Conservation (phyloP, 495 filamentous ascomycete genomes). For the Neohortaea acidophila region DNA sequence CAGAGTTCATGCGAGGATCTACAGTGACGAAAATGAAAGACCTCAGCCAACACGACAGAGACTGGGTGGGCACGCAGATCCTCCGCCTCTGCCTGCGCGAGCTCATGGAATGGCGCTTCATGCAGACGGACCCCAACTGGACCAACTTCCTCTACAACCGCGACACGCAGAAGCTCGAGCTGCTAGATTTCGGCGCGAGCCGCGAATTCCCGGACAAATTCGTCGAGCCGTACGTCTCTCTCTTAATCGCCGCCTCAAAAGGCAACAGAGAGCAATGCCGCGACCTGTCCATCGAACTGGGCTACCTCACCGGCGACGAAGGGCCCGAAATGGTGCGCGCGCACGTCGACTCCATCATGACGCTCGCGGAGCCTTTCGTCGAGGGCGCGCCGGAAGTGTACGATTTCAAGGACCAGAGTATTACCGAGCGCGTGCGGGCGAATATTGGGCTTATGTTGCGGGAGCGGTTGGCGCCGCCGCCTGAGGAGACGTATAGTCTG, state of each 20-base stretch:
- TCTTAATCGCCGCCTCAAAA: slow-evolving; percentile 62
- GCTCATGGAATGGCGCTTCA: slow-evolving; percentile 83
- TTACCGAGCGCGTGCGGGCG: slow-evolving; percentile 74
- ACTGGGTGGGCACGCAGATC: slow-evolving; percentile 89
- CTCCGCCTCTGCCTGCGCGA: slow-evolving; percentile 86
- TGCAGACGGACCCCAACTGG: slow-evolving; percentile 99
- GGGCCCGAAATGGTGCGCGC: slow-evolving; percentile 70
- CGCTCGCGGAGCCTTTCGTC: slow-evolving; percentile 83
- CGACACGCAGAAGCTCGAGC: slow-evolving; percentile 55
- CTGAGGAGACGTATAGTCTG: slow-evolving; percentile 93
- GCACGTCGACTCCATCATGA: slow-evolving; percentile 65
- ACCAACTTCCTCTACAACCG: slow-evolving; percentile 96
- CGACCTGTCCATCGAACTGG: slow-evolving; percentile 60
- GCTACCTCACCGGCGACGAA: slow-evolving; percentile 86
- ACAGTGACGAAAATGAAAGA: slow-evolving; percentile 71
- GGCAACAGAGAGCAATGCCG: slow-evolving; percentile 47
- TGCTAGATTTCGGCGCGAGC: slow-evolving; percentile 90
- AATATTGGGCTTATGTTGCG: slow-evolving; percentile 85
- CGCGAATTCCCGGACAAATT: slow-evolving; percentile 71
- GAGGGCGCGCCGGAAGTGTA: slow-evolving; percentile 64
- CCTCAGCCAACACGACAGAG: slow-evolving; percentile 64
- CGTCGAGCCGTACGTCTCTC: slow-evolving; percentile 57
- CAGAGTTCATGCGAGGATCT: slow-evolving; percentile 74
- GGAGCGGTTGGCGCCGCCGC: slow-evolving; percentile 76
- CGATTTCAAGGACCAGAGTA: slow-evolving; percentile 85